Evolutionary conservation across 495 filamentous ascomycete species (phyloP).

Genomic region (Aspergillus coremiiformis): DNA sequence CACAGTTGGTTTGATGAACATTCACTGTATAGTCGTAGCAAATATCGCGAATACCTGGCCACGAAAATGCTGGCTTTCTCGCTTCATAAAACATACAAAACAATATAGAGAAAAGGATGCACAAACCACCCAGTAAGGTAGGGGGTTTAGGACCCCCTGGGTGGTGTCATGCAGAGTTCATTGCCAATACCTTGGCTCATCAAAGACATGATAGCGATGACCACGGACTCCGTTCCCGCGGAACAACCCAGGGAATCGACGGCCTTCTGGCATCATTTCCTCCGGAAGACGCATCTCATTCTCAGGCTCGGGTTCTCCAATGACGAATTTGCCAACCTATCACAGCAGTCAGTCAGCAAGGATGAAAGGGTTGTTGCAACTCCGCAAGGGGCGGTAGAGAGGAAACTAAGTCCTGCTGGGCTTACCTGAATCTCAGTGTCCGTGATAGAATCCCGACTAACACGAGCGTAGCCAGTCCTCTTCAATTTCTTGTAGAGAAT

Average conservation of each 20-base stretch:
- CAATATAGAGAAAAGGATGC: background rate
- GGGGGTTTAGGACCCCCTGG: background rate
- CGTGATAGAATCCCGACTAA: constrained; percentile 85
- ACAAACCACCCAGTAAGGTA: background rate
- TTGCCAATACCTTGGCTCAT: constrained; percentile 75
- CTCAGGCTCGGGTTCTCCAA: constrained; percentile 61
- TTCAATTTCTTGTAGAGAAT: constrained; percentile 89
- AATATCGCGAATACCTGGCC: background rate
- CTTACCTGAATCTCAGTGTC: constrained; percentile 92
- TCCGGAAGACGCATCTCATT: constrained; percentile 52
- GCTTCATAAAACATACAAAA: constrained; percentile 3
- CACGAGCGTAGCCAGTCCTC: constrained; percentile 80
- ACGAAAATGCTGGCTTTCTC: background rate
- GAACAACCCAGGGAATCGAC: constrained; percentile 83
- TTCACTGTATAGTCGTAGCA: constrained; percentile 3
- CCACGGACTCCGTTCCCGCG: constrained; percentile 79
- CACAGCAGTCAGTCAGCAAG: constrained; percentile 12
- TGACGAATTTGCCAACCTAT: constrained; percentile 85
- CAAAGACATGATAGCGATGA: constrained; percentile 92
- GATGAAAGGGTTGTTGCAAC: background rate
- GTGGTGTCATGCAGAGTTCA: constrained; percentile 10
- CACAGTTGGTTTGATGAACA: background rate
- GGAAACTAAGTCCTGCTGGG: background rate
- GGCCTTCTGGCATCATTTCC: constrained; percentile 63
- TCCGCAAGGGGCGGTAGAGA: background rate